Evolutionary conservation across 306 rosid genomes (phyloP).

Genomic region (Quercus parvula): DNA sequence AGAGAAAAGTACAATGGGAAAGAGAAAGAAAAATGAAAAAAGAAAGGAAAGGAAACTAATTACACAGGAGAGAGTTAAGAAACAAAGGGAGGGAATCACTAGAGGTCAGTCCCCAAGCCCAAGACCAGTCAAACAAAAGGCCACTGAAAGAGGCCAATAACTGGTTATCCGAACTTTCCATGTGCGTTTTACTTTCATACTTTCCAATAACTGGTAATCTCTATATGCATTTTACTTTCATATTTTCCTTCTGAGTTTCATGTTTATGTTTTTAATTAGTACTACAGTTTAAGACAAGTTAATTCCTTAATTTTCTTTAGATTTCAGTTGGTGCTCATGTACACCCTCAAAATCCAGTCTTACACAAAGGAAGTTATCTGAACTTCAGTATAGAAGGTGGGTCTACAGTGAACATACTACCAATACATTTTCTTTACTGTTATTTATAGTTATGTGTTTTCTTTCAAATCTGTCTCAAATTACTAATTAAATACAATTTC

Average conservation of each 20-base stretch:
- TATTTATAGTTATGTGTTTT: not conserved
- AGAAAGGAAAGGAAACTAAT: no score
- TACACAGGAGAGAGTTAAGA: no score
- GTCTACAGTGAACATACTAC: slow-evolving; percentile 15
- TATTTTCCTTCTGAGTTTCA: slow-evolving; percentile 1
- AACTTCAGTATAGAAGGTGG: slow-evolving; percentile 79
- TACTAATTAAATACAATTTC: not conserved
- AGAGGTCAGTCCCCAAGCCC: no score
- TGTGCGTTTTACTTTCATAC: no score
- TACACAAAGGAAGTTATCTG: slow-evolving; percentile 62
- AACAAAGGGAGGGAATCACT: no score
- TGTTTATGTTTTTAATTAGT: not conserved
- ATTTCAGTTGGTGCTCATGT: slow-evolving; percentile 79
- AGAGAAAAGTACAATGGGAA: no score
- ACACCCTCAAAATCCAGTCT: slow-evolving; percentile 79
- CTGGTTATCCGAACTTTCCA: no score
- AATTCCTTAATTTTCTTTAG: slow-evolving; percentile 41
- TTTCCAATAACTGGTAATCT: not conserved
- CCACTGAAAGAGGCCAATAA: no score
- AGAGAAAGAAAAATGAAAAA: no score
- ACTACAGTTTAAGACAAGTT: slow-evolving; percentile 12
- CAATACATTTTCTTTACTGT: not conserved
- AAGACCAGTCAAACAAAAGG: no score
- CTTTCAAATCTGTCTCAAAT: not conserved
- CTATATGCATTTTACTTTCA: slow-evolving; percentile 5